Base-by-base conservation (phyloP, 306 rosid genomes). In the Sechiopsis laciniata region DNA sequence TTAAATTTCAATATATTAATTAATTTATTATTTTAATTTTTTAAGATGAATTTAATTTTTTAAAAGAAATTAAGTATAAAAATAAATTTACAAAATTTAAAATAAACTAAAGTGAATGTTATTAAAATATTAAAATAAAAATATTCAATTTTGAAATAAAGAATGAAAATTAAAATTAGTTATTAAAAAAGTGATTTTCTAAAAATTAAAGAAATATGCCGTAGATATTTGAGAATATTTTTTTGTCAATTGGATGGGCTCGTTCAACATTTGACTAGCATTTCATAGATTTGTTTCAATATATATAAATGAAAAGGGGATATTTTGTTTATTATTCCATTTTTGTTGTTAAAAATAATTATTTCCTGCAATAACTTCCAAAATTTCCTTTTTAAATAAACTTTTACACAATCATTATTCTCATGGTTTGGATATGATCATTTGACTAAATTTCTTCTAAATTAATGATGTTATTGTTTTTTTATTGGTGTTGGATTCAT, bases 231-330 rank as follows among this genome's bases (percentile, higher is more conserved):
- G 13, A 64, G 52, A 66, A 19, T 32, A 32, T 48, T 40, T 66
- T 45, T 16, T 12, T 66, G 72, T 10, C 29, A 17, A 65, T 65
- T 65, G 17, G 32, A 45, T 35, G 8, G 50, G 16, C 51, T 64
- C 26, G 37, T 37, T 64, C 72, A 65, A 65, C 54, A 42, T 65
- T 45, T 65, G 72, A 65, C 72, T 20, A 17, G 0, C 32, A 42
- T 40, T 10, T 17, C 40, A 35, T 15, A 14, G 22, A 11, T 15
- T 16, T 62, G 8, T 29, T 15, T 10, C 48, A 14, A 62, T 10
- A 7, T 29, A 15, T 29, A 62, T 62, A 35, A 63, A 35, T 37
- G 24, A 60, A 26, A 60, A 60, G 10, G 16, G 40, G 12, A 12
- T 58, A 7, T 59, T 3, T 59, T 58, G 0, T 61, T 29, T 12